Evolutionary conservation across 2,329 filamentous ascomycete genomes (phyloP), one percentile per base, ranked within the genome.

Genomic region (Aschersonia sp.): DNA sequence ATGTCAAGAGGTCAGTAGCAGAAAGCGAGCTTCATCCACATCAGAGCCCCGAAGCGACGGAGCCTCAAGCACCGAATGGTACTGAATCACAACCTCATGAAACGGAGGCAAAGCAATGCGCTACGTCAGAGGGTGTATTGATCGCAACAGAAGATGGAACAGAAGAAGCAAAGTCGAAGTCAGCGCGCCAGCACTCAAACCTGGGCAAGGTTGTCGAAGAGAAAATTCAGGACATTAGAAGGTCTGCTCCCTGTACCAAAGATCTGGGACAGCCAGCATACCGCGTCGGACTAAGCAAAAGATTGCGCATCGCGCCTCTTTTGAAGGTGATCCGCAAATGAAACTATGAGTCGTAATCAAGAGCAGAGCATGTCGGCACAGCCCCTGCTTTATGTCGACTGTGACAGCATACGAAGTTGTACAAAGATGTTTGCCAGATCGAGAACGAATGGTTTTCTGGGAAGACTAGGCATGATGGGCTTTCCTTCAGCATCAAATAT

Each of bases 241-340:
- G 7, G 35, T 38, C 35, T 9, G 7, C 12, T 38, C 12, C 35
- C 12, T 3, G 6, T 20, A 48, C 50, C 10, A 55, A 55, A 47
- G 32, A 31, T 31, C 38, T 49, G 5, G 53, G 55, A 10, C 72
- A 69, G 51, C 70, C 70, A 12, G 52, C 66, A 12, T 73, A 71
- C 51, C 65, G 73, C 12, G 72, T 77, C 47, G 73, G 73, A 3
- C 58, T 76, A 53, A 76, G 73, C 61, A 74, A 67, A 57, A 65
- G 59, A 54, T 66, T 66, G 20, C 64, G 69, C 49, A 75, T 77
- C 51, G 70, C 73, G 38, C 72, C 73, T 31, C 56, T 77, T 47
- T 60, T 77, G 30, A 75, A 76, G 58, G 65, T 65, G 29, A 52
- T 75, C 47, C 67, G 65, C 48, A 75, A 74, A 55, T 60, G 52